Conservation (phyloP, 1,284 basidiomycete species). For the Coriolopsis trogii region DNA sequence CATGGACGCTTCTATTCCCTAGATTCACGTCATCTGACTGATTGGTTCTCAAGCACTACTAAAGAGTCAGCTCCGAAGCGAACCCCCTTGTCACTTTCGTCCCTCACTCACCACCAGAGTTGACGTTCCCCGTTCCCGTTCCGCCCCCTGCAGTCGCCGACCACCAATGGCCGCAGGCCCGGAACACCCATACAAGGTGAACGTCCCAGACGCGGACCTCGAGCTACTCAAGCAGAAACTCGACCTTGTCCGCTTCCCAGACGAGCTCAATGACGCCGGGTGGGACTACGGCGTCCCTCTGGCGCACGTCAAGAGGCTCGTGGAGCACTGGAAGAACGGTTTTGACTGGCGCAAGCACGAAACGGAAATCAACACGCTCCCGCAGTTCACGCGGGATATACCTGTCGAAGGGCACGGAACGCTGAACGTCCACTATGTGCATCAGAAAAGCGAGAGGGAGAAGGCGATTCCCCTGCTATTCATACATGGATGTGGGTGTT, state of each 20-base stretch:
- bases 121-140: too few species aligned
- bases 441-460: slow-evolving; percentile 44
- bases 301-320: slow-evolving; percentile 45
- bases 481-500: slow-evolving; percentile 52
- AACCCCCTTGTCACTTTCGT: too few species aligned
- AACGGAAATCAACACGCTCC: slow-evolving; percentile 45
- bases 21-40: too few species aligned
- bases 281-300: slow-evolving; percentile 53
- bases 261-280: slow-evolving; percentile 48
- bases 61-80: too few species aligned
- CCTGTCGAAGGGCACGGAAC: slow-evolving; percentile 45
- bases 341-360: slow-evolving; percentile 55
- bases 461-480: slow-evolving; percentile 54
- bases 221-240: slow-evolving; percentile 43
- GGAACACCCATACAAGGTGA: slow-evolving; percentile 45
- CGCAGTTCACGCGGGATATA: slow-evolving; percentile 51
- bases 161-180: too few species aligned
- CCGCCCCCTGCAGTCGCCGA: too few species aligned
- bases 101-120: too few species aligned
- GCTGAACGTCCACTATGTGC: slow-evolving; percentile 53
- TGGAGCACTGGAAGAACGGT: slow-evolving; percentile 44
- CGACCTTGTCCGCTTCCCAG: slow-evolving; percentile 44
- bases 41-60: too few species aligned
- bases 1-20: too few species aligned
- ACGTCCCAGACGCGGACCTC: slow-evolving; percentile 43